phyloP scores from a whole-genome alignment of 2,329 filamentous ascomycete genomes.

The Cryphonectria naterciae region DNA sequence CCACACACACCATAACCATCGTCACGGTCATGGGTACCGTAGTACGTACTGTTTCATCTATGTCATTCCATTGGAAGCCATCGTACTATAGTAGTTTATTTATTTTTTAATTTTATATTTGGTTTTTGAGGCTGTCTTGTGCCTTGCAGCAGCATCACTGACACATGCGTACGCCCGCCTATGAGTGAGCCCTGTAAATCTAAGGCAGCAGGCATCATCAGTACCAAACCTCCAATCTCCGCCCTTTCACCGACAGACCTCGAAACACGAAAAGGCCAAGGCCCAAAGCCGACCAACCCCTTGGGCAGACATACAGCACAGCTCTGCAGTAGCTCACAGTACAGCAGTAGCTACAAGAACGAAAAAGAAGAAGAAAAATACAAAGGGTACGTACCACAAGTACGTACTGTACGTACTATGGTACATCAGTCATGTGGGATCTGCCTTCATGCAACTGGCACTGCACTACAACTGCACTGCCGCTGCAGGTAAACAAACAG shows the following conservation, averaged over 20 bases:
- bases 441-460: not conserved
- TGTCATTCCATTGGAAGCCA: not conserved
- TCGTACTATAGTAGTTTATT: not conserved
- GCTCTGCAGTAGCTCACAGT: not conserved
- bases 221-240: conserved; percentile 19
- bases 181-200: conserved; percentile 2
- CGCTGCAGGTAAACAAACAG: conserved; percentile 7
- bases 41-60: not conserved
- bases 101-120: not conserved
- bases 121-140: not conserved
- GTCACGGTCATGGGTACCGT: not conserved
- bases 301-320: conserved; percentile 7
- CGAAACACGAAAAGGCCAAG: conserved; percentile 9
- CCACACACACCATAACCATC: not conserved
- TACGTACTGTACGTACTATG: not conserved
- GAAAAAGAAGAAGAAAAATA: no score
- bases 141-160: not conserved
- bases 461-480: not conserved
- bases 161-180: not conserved
- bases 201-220: not conserved
- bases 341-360: no score
- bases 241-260: conserved; percentile 23
- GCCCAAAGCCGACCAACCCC: not conserved
- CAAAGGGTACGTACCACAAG: not conserved
- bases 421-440: not conserved